Evolutionary conservation across 192 early-diverging fungal species (phyloP), one percentile per base, ranked within the genome.

Genomic region (Rhizoclosmatium globosum): DNA sequence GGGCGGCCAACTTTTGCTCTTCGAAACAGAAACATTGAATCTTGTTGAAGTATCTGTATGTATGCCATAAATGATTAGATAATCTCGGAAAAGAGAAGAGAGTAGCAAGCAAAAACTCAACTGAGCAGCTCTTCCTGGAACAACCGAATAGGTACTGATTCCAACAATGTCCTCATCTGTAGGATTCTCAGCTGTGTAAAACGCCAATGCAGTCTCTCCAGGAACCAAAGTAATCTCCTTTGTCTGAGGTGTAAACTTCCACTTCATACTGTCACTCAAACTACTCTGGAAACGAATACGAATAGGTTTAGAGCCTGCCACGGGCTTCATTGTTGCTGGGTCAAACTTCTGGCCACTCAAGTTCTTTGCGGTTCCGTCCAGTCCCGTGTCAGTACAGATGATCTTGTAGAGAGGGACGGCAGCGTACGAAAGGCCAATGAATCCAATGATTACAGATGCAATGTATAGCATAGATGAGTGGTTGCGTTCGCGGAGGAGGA

Each of bases 21-120:
- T 99, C 98, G 87, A 99, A 99, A 82, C 98, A 99, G 77, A 99
- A 99, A 81, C 98, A 99, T 81, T 99, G 98, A 71, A 99, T 96
- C 87, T 99, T 99, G 90, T 99, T 99, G 79, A 99, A 99, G 71
- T 99, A 79, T 61, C 77, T 78, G 17, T 2, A 46, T 11, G 23
- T 31, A 31, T 31, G 31, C 31, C 31, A 31, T 31, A 0, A 31
- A 31, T 31, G 31, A 31, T 31, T 31, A 31, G 31, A 0, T 31
- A 31, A 31, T 31, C 31, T 31, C 31, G 31, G 0, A 31, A 31
- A 71, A 56, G n/a, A 57, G 56, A 57, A 71, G 39, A 71, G n/a
- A 74, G 44, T 21, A 31, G 45, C 60, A 74, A 74, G n/a, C 23
- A 23, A 62, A 31, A 62, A 62, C 59, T 62, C 42, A 48, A 96